These are phyloP conservation scores for Chytriomyces hyalinus DNA, from an alignment of 192 early-diverging fungal species.

Conservation along the genomic window DNA sequence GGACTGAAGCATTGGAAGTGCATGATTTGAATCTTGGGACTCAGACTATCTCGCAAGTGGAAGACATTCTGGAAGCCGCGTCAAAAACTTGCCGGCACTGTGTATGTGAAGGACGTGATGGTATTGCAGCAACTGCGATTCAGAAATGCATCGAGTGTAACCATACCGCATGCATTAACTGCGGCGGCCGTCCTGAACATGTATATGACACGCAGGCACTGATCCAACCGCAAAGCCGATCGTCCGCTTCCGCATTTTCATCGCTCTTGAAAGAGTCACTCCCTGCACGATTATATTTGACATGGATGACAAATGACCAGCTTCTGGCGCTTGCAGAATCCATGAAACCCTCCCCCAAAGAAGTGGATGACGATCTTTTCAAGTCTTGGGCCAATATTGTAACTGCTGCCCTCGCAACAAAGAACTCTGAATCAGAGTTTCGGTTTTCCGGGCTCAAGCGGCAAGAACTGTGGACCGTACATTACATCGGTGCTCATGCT, in stretches of 20 bases:
- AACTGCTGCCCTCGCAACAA: slow-evolving; percentile 8
- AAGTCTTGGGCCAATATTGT: slow-evolving; percentile 33
- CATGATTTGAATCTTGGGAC: slow-evolving; percentile 31
- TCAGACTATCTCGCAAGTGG: neutral
- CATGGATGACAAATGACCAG: slow-evolving; percentile 33
- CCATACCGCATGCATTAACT: slow-evolving; percentile 45
- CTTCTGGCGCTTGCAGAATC: slow-evolving; percentile 22
- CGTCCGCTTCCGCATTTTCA: slow-evolving; percentile 39
- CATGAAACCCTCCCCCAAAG: slow-evolving; percentile 5
- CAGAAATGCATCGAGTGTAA: slow-evolving; percentile 44
- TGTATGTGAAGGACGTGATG: slow-evolving; percentile 50
- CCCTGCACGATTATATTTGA: slow-evolving; percentile 41
- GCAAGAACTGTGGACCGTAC: slow-evolving; percentile 44
- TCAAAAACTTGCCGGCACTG: slow-evolving; percentile 37
- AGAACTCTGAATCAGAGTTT: slow-evolving; percentile 30
- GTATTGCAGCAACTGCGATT: slow-evolving; percentile 28
- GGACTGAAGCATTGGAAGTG: slow-evolving; percentile 25
- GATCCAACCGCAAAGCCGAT: neutral
- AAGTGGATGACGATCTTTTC: neutral
- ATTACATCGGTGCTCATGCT: slow-evolving; percentile 37
- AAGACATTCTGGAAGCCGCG: slow-evolving; percentile 31
- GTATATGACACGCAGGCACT: slow-evolving; percentile 26
- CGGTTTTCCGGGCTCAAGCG: slow-evolving; percentile 43
- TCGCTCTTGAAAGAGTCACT: slow-evolving; percentile 33
- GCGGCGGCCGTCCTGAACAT: slow-evolving; percentile 53